Base-by-base conservation (phyloP, 257 asterid species). In the Euphrasia confusa region DNA sequence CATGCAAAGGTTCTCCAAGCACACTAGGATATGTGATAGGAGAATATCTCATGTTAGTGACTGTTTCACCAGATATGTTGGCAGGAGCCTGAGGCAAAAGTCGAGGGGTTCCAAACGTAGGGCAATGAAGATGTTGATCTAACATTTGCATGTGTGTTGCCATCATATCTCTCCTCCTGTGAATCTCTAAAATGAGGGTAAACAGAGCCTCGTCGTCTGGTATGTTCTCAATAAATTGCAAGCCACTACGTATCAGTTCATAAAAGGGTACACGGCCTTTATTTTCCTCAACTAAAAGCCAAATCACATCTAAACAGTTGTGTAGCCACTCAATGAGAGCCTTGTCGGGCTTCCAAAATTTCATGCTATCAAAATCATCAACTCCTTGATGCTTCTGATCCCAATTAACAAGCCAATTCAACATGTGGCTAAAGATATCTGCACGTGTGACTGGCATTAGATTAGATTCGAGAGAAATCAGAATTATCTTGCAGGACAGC, bases 1-100 rank as follows among this genome's bases (percentile, higher is more conserved):
- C 99, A 80, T 93, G 99, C 76, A 93, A 73, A 53, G 99, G 99
- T 79, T 93, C 99, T 68, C 99, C 99, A 54, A 93, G 97, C 75
- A 89, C 93, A 73, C 97, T 89, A 11, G 97, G 96, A 75, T 92
- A 92, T 63, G 99, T 92, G 64, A 92, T 92, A 21, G 99, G 97
- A 61, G 97, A 85, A 81, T 80, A 84, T 79, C 96, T 82, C 83
- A 85, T 81, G 79, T 76, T 79, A 72, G 84, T 75, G 71, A 71
- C 95, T 58, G 94, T 77, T 80, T 92, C 99, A 50, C 97, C 89
- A 37, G 95, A 79, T 64, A 72, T 58, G 69, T 81, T 88, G 65
- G 79, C 54, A 67, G 94, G 68, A 58, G 88, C 97, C 76, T 89
- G 99, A 63, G 85, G 86, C 75, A 89, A 76, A 70, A 89, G 94